A percentile compares a stretch with the other conserved stretches of the same genome.
These are phyloP conservation scores for Batrachochytrium dendrobatidis DNA, from an alignment of 371 early-diverging fungal species.

Conservation along the genomic window DNA sequence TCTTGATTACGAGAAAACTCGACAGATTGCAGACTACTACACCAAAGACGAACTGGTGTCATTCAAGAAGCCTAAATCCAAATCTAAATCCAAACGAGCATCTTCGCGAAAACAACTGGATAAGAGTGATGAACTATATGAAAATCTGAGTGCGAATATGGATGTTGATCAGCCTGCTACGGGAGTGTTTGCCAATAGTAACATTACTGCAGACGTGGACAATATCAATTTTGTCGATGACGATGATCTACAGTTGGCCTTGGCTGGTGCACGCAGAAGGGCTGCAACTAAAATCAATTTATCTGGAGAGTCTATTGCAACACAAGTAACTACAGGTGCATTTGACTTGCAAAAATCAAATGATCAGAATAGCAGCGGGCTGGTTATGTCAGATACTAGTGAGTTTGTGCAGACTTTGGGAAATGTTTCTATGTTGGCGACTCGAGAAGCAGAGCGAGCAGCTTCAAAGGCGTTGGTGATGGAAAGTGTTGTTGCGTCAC, in stretches of 20 bases:
- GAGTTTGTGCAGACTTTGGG: constrained; percentile 36
- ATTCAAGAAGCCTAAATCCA: constrained; percentile 71
- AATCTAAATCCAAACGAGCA: constrained; percentile 39
- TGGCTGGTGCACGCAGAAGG: constrained; percentile 65
- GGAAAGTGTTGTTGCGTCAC: constrained; percentile 17
- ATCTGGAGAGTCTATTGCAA: constrained; percentile 21
- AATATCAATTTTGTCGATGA: constrained; percentile 85
- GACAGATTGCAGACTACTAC: constrained; percentile 68
- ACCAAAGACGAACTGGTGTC: constrained; percentile 74
- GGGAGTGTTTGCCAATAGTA: constrained; percentile 25
- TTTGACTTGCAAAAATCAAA: too few relatives aligned
- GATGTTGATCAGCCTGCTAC: constrained; percentile 18
- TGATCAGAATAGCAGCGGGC: constrained; percentile 18
- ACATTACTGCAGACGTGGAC: constrained; percentile 25
- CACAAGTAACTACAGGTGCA: too few relatives aligned
- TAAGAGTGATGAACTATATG: constrained; percentile 16
- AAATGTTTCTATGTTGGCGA: constrained; percentile 10
- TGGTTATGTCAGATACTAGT: constrained; percentile 32
- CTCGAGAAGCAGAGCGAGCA: constrained; percentile 6
- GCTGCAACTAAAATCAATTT: constrained; percentile 20
- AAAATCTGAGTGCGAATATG: constrained; percentile 15
- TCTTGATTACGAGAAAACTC: constrained; percentile 48
- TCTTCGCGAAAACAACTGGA: constrained; percentile 33
- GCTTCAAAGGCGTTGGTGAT: constrained; percentile 4
- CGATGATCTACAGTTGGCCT: constrained; percentile 80